Conservation (phyloP, 2,329 filamentous ascomycete species). For the Chaetomium strumarium region DNA sequence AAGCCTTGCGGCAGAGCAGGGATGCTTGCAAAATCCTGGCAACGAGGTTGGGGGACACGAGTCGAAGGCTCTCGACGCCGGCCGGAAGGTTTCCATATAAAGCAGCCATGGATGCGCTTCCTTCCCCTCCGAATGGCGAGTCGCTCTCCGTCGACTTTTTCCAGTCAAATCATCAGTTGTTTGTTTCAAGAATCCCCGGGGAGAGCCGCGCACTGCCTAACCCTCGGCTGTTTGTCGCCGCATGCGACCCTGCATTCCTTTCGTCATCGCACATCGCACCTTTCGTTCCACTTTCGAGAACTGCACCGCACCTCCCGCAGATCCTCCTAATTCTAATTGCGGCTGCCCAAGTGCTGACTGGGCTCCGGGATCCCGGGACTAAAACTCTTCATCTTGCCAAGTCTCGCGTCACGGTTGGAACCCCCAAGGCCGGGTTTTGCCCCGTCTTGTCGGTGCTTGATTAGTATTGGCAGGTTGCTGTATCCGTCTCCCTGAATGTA, state of each 20-base stretch:
- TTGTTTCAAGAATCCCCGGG: not conserved
- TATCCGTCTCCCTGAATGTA: conserved; percentile 11
- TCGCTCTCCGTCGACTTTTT: not conserved
- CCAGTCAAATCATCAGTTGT: not conserved
- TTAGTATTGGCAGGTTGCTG: conserved; percentile 3
- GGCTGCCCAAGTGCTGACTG: not conserved
- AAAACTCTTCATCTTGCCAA: not conserved
- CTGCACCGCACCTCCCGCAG: not conserved
- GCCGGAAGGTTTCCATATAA: conserved; percentile 1
- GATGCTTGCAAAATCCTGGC: not conserved
- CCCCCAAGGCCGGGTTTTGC: not conserved
- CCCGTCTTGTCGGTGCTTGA: not conserved
- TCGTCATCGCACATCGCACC: not conserved
- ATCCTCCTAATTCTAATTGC: not conserved
- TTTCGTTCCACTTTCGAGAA: not conserved
- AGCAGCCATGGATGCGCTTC: not conserved
- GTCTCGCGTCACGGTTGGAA: too few relatives aligned
- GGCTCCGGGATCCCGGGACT: not conserved
- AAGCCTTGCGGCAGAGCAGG: not conserved
- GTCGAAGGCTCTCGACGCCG: conserved; percentile 1
- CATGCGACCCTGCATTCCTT: not conserved
- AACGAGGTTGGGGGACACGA: not conserved
- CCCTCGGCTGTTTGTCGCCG: not conserved
- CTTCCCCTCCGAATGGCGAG: not conserved
- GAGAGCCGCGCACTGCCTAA: not conserved